Conservation (phyloP, 345 rosid species). For the Dipteronia dyeriana region DNA sequence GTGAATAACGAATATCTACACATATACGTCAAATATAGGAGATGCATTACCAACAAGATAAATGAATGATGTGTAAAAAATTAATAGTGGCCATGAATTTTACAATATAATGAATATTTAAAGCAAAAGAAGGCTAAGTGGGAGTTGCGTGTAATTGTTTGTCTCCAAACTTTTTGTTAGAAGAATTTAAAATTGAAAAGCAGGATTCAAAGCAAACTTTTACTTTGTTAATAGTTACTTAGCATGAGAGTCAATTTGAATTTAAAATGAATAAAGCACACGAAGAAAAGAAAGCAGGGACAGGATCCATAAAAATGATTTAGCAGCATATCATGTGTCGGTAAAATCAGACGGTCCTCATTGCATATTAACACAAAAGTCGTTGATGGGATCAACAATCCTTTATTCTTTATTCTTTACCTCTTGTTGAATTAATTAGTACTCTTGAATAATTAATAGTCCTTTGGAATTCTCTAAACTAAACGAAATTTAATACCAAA, state of each 20-base stretch:
- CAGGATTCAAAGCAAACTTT: background rate
- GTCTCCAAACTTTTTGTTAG: constrained; percentile 1
- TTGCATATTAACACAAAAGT: background rate
- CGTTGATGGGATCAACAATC: background rate
- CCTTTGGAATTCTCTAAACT: background rate
- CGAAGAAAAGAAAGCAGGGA: background rate
- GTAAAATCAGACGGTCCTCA: constrained; percentile 10
- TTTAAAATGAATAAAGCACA: background rate
- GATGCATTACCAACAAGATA: too few species aligned
- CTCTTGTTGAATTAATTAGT: constrained; percentile 4
- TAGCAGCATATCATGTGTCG: constrained; percentile 14
- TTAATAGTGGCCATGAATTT: background rate
- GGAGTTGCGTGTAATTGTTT: constrained; percentile 11
- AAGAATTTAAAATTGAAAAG: constrained; percentile 4
- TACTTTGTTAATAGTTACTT: background rate
- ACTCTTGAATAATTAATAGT: background rate
- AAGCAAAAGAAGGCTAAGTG: background rate
- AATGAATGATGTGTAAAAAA: too few species aligned
- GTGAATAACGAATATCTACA: too few species aligned
- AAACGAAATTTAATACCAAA: too few species aligned
- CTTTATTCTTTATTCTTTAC: constrained; percentile 19
- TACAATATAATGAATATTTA: background rate
- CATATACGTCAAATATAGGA: too few species aligned
- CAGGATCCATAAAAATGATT: background rate
- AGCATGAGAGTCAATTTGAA: background rate